Base-by-base conservation (phyloP, 805 yeast species). In the Maudiozyma saulgeensis region DNA sequence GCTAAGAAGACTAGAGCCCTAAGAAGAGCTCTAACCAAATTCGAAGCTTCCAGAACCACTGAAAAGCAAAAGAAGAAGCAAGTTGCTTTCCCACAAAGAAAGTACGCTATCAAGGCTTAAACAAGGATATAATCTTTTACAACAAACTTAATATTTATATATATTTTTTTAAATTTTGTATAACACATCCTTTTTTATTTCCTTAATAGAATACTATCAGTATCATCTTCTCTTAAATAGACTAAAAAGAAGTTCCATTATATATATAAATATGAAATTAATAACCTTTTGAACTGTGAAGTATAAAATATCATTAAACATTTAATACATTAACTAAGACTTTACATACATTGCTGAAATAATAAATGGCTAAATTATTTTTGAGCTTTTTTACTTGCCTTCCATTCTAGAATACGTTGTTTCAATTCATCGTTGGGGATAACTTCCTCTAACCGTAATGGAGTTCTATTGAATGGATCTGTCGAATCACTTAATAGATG, bases 1-100 rank as follows among this genome's bases (percentile, higher is more conserved):
- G 96, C 89, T 68, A 93, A 93, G 93, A 87, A 93, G 86, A 93
- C 99, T 78, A 91, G 99, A 85, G 98, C 99, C 76, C 79, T 93
- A 78, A 91, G 99, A 87, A 87, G 99, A 83, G 82, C 84, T 73
- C 82, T 93, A 73, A 82, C 97, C 75, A 79, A 85, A 71, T 74
- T 76, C 76, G 96, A 93, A 80, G 84, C 87, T 73, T 70, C 80
- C 68, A 76, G 77, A 73, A 75, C 78, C 74, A 93, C 99, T 70
- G 84, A 76, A 66, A 89, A 87, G 82, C 89, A 90, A 73, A 81
- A 80, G 77, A 93, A 95, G 91, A 83, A 80, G 78, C 82, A 81
- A 71, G 80, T 82, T 68, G 96, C 97, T 77, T 89, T 84, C 96
- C 98, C 99, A 74, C 91, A 85, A 80, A 89, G 96, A 84, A 86